A percentile compares a stretch with the other conserved stretches of the same genome.
Conservation (phyloP, 805 yeast genomes). For the Ogataea siamensis region DNA sequence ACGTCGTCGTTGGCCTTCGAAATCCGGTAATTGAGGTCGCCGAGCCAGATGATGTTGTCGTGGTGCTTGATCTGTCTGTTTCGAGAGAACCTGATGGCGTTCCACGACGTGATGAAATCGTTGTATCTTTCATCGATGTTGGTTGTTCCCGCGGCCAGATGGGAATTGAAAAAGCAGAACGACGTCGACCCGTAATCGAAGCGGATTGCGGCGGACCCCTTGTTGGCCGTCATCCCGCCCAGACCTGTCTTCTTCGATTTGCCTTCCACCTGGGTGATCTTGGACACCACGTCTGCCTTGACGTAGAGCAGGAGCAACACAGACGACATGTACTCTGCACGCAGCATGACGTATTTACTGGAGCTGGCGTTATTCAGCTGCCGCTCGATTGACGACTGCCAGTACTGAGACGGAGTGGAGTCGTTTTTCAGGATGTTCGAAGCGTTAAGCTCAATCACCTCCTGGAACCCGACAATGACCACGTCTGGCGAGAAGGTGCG, state of each 20-base stretch:
- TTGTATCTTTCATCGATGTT: constrained; percentile 82
- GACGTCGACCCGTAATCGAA: constrained; percentile 78
- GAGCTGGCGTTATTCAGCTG: constrained; percentile 49
- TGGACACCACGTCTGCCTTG: constrained; percentile 41
- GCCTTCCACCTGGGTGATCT: constrained; percentile 86
- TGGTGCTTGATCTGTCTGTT: constrained; percentile 77
- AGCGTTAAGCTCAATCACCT: constrained; percentile 88
- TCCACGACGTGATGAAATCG: constrained; percentile 74
- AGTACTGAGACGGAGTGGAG: constrained; percentile 67
- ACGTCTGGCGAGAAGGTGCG: constrained; percentile 61
- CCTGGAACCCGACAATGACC: constrained; percentile 90
- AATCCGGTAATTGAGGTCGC: constrained; percentile 89
- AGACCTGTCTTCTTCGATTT: constrained; percentile 91
- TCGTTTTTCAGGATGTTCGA: constrained; percentile 88
- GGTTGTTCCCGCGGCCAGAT: constrained; percentile 86
- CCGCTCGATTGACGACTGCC: constrained; percentile 68
- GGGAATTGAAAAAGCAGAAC: constrained; percentile 85
- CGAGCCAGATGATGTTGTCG: constrained; percentile 88
- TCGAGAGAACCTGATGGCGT: constrained; percentile 75
- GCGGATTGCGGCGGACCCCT: constrained; percentile 93
- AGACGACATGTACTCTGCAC: constrained; percentile 77
- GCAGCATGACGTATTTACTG: constrained; percentile 52
- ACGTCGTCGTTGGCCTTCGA: constrained; percentile 71
- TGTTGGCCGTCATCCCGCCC: constrained; percentile 96
- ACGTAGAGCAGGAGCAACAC: constrained; percentile 64